Base-by-base conservation (phyloP, 768 basidiomycete genomes). In the Hericium alpestre region DNA sequence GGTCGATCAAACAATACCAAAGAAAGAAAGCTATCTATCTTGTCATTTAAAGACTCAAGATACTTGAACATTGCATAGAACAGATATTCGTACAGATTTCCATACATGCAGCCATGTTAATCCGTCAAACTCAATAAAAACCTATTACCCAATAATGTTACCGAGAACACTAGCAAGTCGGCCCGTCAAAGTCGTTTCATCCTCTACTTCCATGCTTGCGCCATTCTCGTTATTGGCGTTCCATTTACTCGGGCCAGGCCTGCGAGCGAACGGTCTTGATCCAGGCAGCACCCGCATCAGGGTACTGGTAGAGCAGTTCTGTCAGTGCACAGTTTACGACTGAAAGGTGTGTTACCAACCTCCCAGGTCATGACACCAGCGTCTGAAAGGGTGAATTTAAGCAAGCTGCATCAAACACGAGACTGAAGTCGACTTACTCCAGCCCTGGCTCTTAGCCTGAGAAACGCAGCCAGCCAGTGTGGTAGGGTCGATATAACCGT, bases 361-460 rank as follows among this genome's bases (percentile, higher is more conserved):
- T 53, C 52, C 52, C 52, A 53, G 38, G 52, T 58, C 57, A 58
- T 58, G 27, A 54, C 53, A 25, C 57, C 53, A 8, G 43, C 57
- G 39, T 27, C 56, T 57, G 56, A 18, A 48, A 20, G 22, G 11
- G 13, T 6, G 8, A 46, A 32, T 32, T 32, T 32, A 32, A 32
- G 32, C 32, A 32, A 9, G 32, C 0, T 10, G 32, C 1, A 32
- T 32, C 32, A 32, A 32, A 32, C 6, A 10, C 6, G 43, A 10
- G 43, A 39, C 11, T 15, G 13, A 63, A 7, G 60, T 59, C 25
- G 48, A 70, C 83, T 68, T 55, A 82, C 81, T 76, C 87, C 87
- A 89, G n/a, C 84, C 85, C 58, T 76, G 59, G 11, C 59, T 63
- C 61, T 81, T 78, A 0, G 83, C 87, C 66, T 80, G 70, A 18